phyloP scores from a whole-genome alignment of 805 yeast species.

The Alloascoidea africana region DNA sequence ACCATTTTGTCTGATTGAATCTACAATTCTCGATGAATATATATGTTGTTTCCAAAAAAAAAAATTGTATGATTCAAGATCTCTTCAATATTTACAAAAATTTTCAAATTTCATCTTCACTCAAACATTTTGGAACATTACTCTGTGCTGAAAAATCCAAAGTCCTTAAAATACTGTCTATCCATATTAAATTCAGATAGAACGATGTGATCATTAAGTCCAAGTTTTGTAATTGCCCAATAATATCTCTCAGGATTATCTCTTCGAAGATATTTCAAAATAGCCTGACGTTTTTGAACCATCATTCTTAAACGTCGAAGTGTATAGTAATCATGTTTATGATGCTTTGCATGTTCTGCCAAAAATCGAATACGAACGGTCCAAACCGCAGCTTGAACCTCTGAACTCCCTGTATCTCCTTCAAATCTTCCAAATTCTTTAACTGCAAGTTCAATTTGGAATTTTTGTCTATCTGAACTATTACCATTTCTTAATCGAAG shows the following conservation, averaged over 20 bases:
- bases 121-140: too few relatives aligned
- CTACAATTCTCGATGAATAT: too few relatives aligned
- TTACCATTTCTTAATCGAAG: slow-evolving; percentile 60
- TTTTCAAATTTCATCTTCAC: too few relatives aligned
- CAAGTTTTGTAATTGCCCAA: slow-evolving; percentile 77
- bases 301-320: slow-evolving; percentile 62
- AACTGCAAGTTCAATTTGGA: slow-evolving; percentile 50
- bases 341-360: slow-evolving; percentile 54
- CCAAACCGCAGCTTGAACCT: slow-evolving; percentile 87
- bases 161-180: neutral
- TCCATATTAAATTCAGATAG: slow-evolving; percentile 50
- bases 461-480: slow-evolving; percentile 36
- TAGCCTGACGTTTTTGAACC: slow-evolving; percentile 81
- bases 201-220: slow-evolving; percentile 69
- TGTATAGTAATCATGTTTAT: slow-evolving; percentile 59
- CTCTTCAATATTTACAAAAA: too few relatives aligned
- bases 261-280: slow-evolving; percentile 68
- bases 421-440: slow-evolving; percentile 69
- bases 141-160: too few relatives aligned
- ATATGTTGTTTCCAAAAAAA: too few relatives aligned
- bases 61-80: too few relatives aligned
- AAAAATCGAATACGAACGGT: slow-evolving; percentile 69
- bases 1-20: too few relatives aligned
- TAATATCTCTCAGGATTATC: slow-evolving; percentile 71
- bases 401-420: slow-evolving; percentile 92